Evolutionary conservation across 2,329 filamentous ascomycete species (phyloP), one percentile per base, ranked within the genome.

Genomic region (Colletotrichum spinosum): DNA sequence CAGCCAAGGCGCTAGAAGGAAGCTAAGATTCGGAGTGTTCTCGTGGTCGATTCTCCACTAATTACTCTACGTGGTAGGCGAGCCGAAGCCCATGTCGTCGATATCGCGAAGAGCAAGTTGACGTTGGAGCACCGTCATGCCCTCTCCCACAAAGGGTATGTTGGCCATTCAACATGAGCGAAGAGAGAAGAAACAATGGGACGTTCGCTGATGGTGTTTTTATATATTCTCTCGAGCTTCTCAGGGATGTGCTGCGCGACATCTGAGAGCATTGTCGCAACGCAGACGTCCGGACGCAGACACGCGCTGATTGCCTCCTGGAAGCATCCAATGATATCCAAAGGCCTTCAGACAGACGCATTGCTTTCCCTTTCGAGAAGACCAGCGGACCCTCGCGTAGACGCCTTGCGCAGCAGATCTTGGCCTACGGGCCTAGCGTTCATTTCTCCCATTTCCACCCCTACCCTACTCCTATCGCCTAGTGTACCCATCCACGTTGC

Each of bases 1-100:
- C 48, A 42, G 53, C 59, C 63, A 66, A 66, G 53, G 48, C 63
- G 59, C 63, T 66, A 66, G 42, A 63, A 39, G 7, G 48, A 50
- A 55, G 63, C 63, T 54, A 63, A 57, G 48, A 57, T 42, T 50
- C 41, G 46, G 42, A 41, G 45, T 37, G 55, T 50, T 60, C 35
- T 44, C 45, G 25, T 42, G 9, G 12, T n/a, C 15, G 42, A 60
- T 34, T 49, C 45, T n/a, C 41, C 46, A 37, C 60, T 17, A n/a
- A 25, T 12, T 9, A n/a, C 12, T 25, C 25, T 25, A 25, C 25
- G 25, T 4, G 5, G 25, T 25, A 25, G 9, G 34, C 13, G 52
- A 39, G 34, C 17, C 45, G 41, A 12, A 44, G 13, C 13, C 41
- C 15, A 41, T 41, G 25, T 17, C 25, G 25, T 25, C 25, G 4